These are phyloP conservation scores for Wickerhamomyces sp. DNA, from an alignment of 1,139 yeast genomes.

Conservation along the genomic window DNA sequence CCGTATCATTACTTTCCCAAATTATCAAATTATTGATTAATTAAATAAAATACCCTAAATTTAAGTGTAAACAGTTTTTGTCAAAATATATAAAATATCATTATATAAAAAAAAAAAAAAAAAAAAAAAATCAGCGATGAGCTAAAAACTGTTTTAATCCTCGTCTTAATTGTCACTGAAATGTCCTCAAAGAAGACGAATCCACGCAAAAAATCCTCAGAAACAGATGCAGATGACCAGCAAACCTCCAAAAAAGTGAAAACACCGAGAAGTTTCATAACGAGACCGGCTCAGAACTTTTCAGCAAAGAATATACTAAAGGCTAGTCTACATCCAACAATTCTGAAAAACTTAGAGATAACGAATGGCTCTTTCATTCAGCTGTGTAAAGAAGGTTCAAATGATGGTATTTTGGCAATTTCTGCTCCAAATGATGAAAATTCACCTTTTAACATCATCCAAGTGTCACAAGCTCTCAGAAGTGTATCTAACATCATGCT, in stretches of 20 bases:
- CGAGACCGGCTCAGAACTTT: slow-evolving; percentile 47
- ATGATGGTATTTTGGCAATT: slow-evolving; percentile 43
- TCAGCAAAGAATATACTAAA: slow-evolving; percentile 35
- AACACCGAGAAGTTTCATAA: slow-evolving; percentile 42
- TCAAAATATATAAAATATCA: not conserved
- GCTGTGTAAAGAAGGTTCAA: slow-evolving; percentile 43
- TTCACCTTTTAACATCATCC: slow-evolving; percentile 49
- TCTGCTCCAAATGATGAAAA: slow-evolving; percentile 36
- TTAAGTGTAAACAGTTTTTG: not conserved
- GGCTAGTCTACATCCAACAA: slow-evolving; percentile 46
- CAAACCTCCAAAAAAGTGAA: slow-evolving; percentile 31
- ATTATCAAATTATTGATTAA: no score
- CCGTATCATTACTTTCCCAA: no score
- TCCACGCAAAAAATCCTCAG: slow-evolving; percentile 25
- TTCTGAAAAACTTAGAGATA: slow-evolving; percentile 50
- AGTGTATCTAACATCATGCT: slow-evolving; percentile 53
- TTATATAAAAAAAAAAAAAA: not conserved
- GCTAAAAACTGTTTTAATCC: not conserved
- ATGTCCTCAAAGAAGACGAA: slow-evolving; percentile 9
- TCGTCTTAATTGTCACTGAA: not conserved
- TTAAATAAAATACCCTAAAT: not conserved
- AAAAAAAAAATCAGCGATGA: not conserved
- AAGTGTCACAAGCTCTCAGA: slow-evolving; percentile 46
- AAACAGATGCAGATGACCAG: slow-evolving; percentile 11
- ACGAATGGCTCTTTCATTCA: slow-evolving; percentile 51